These are phyloP conservation scores for Trichoderma aggressivum DNA, from an alignment of 2,329 filamentous ascomycete species.

Conservation along the genomic window DNA sequence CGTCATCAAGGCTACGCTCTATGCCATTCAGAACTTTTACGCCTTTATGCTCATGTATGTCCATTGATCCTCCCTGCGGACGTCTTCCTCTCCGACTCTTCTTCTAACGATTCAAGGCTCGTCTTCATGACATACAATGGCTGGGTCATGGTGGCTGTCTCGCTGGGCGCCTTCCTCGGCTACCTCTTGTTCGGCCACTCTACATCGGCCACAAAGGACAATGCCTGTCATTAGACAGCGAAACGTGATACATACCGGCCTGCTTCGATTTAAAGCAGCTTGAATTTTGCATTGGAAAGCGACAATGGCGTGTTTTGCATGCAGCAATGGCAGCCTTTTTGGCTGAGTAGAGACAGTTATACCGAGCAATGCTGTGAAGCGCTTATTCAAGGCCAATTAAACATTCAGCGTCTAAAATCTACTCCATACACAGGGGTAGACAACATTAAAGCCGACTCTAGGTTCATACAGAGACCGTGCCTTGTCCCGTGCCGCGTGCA, in stretches of 20 bases:
- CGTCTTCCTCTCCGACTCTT: background rate
- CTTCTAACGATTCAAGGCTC: constrained; percentile 57
- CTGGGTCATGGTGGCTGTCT: constrained; percentile 92
- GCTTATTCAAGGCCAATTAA: background rate
- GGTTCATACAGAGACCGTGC: background rate
- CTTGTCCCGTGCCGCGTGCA: background rate
- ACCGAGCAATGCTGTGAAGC: background rate
- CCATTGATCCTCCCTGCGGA: background rate
- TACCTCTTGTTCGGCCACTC: constrained; percentile 76
- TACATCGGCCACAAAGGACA: constrained; percentile 73
- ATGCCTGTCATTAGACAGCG: constrained; percentile 74
- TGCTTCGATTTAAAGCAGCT: background rate
- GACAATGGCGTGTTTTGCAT: background rate
- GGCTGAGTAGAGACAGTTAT: background rate
- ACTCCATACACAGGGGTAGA: background rate
- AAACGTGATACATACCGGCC: background rate
- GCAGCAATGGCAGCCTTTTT: background rate
- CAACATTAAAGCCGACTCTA: background rate
- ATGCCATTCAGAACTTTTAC: constrained; percentile 94
- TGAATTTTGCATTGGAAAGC: background rate
- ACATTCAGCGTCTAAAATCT: background rate
- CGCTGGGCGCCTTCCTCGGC: constrained; percentile 82
- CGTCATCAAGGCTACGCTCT: constrained; percentile 76
- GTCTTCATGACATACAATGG: constrained; percentile 99
- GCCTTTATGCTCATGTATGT: constrained; percentile 98